Base-by-base conservation (phyloP, 108 stramenopile genomes). In the Craspedostauros australis region DNA sequence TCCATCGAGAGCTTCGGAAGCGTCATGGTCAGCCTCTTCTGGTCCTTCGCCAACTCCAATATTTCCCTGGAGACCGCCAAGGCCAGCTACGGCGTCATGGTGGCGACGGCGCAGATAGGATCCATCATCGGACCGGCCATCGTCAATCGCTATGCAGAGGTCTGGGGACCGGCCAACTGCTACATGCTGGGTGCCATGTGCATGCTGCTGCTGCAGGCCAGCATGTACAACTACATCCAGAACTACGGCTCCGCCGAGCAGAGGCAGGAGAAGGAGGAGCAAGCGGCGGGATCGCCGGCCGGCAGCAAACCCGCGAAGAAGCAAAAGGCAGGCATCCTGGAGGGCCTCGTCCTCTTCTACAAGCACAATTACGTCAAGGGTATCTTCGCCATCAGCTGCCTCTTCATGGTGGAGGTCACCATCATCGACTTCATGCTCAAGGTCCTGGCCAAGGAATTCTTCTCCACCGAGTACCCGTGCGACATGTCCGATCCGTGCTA, bases 351-450 rank as follows among this genome's bases (percentile, higher is more conserved):
- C 25, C 80, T 98, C 16, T 96, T 98, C 60, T 61, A 67, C 66
- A 67, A 91, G 44, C 79, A 95, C 84, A 87, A 95, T 56, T 98
- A 96, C 63, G 91, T 98, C 55, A 95, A 94, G 72, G 95, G 95
- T 36, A 96, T 98, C 50, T 96, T 98, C 54, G 95, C 91, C 22
- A 88, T 98, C 55, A 88, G 86, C 15, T 95, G 95, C 74, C 71
- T 98, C 0, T 98, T 95, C 83, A 96, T 96, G 95, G 95, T 98
- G 32, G 94, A 95, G 75, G 95, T 95, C 9, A 98, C 97, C 20
- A 95, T 98, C 64, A 80, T 98, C 7, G 95, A 98, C 62, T 98
- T 84, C 62, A 95, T 86, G 5, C 93, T 98, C 91, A 98, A 96
- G 73, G 87, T 95, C 34, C 67, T 97, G 32, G 96, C 96, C 28